Evolutionary conservation across 2,329 filamentous ascomycete species (phyloP).

Genomic region (Ophiostoma perfectum): DNA sequence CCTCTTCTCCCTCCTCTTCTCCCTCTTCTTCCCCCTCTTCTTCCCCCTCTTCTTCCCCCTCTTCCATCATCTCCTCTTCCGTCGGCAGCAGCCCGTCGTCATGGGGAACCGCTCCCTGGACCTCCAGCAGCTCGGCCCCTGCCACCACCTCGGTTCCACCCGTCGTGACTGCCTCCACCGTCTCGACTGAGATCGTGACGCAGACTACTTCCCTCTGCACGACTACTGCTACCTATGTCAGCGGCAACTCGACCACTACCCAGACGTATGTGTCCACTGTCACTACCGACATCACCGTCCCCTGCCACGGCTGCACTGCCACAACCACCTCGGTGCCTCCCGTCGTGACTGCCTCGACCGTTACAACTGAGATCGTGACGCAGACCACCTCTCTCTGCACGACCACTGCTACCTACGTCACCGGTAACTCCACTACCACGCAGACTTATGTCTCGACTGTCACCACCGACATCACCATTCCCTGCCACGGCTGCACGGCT

Average conservation of each 20-base stretch:
- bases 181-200: slow-evolving; percentile 4
- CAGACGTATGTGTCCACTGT: slow-evolving; percentile 11
- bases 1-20: neutral
- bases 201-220: slow-evolving; percentile 3
- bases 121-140: neutral
- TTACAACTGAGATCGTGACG: slow-evolving; percentile 9
- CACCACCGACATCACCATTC: slow-evolving; percentile 13
- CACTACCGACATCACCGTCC: slow-evolving; percentile 12
- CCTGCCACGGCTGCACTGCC: slow-evolving; percentile 18
- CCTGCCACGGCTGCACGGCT: slow-evolving; percentile 9
- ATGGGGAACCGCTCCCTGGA: slow-evolving; percentile 7
- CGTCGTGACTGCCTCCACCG: slow-evolving; percentile 3
- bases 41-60: neutral
- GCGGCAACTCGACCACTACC: neutral
- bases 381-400: slow-evolving; percentile 4
- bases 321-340: slow-evolving; percentile 9
- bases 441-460: slow-evolving; percentile 12
- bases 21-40: neutral
- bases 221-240: slow-evolving; percentile 14
- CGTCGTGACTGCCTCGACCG: neutral
- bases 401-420: slow-evolving; percentile 9
- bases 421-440: neutral
- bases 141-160: neutral
- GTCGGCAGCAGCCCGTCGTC: slow-evolving; percentile 7
- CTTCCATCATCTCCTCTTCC: slow-evolving; percentile 5